Conservation (phyloP, 202 grass and related monocot species). For the Dendrocalamus latiflorus region DNA sequence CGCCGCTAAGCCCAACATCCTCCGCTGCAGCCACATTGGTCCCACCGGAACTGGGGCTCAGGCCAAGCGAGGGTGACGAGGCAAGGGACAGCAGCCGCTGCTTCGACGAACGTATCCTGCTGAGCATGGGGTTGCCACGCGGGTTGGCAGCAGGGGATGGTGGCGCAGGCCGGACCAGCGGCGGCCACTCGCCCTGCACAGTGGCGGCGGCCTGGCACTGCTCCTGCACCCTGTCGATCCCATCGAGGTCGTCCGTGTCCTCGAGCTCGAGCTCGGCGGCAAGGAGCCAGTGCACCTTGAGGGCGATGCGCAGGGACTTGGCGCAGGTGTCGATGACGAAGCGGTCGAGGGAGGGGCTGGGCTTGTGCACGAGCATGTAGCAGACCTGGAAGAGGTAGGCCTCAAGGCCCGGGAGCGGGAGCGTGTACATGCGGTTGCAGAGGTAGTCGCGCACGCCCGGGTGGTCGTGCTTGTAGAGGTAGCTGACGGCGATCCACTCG, state of each 20-base stretch:
- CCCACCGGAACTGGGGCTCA: constrained; percentile 26
- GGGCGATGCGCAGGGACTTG: constrained; percentile 82
- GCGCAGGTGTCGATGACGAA: constrained; percentile 94
- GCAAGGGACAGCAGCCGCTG: constrained; percentile 81
- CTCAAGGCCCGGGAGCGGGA: constrained; percentile 82
- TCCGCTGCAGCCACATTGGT: constrained; percentile 31
- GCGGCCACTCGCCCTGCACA: constrained; percentile 69
- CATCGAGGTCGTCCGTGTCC: constrained; percentile 67
- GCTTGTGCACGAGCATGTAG: constrained; percentile 98
- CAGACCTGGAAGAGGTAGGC: constrained; percentile 98
- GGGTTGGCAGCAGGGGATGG: constrained; percentile 55
- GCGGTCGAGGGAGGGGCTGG: constrained; percentile 84
- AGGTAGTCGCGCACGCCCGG: constrained; percentile 91
- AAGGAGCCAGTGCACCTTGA: constrained; percentile 97
- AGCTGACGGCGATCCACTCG: constrained; percentile 99
- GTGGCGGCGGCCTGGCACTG: constrained; percentile 87
- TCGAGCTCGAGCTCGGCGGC: constrained; percentile 91
- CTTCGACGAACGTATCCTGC: constrained; percentile 87
- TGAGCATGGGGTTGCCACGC: constrained; percentile 71
- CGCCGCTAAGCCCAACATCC: constrained; percentile 30
- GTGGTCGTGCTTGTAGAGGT: constrained; percentile 99
- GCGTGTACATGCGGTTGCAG: constrained; percentile 98
- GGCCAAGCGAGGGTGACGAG: constrained; percentile 51
- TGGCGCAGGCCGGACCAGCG: constrained; percentile 42
- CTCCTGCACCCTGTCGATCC: constrained; percentile 81